Percentiles rank a stretch among this genome's conserved stretches.
phyloP scores from a whole-genome alignment of 495 filamentous ascomycete genomes.

The Neurospora terricola region DNA sequence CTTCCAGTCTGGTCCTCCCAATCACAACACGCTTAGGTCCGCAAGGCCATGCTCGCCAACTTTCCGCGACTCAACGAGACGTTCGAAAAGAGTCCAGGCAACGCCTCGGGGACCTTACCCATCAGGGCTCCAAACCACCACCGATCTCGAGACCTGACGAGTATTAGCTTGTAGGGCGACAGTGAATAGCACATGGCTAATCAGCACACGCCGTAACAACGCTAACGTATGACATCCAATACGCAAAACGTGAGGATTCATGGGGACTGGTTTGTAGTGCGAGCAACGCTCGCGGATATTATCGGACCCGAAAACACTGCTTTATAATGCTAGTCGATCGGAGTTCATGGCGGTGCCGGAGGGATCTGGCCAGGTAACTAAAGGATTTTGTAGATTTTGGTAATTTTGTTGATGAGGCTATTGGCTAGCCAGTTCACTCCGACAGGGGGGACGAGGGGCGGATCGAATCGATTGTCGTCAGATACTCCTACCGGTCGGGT shows the following conservation, averaged over 20 bases:
- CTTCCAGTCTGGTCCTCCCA: slow-evolving; percentile 26
- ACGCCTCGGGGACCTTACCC: neutral
- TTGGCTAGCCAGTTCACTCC: slow-evolving; percentile 30
- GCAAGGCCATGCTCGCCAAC: slow-evolving; percentile 56
- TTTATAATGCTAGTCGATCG: slow-evolving; percentile 31
- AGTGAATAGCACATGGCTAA: slow-evolving; percentile 50
- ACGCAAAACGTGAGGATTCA: slow-evolving; percentile 54
- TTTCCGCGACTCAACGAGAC: slow-evolving; percentile 42
- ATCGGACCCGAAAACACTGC: slow-evolving; percentile 42
- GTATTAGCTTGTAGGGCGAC: slow-evolving; percentile 53
- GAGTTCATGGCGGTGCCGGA: slow-evolving; percentile 24
- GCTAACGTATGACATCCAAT: slow-evolving; percentile 45
- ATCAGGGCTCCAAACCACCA: neutral
- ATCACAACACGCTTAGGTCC: slow-evolving; percentile 21
- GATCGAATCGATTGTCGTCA: slow-evolving; percentile 31
- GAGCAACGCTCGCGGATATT: slow-evolving; percentile 54
- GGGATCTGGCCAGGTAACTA: slow-evolving; percentile 25
- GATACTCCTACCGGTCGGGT: slow-evolving; percentile 29
- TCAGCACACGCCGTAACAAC: slow-evolving; percentile 35
- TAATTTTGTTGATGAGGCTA: slow-evolving; percentile 36
- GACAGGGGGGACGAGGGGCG: slow-evolving; percentile 33
- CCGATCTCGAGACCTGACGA: slow-evolving; percentile 32
- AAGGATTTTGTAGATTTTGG: slow-evolving; percentile 44
- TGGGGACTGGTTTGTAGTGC: slow-evolving; percentile 51
- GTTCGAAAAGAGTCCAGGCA: slow-evolving; percentile 41